Evolutionary conservation across 1,139 yeast species (phyloP).

Genomic region (Suhomyces taliae): DNA sequence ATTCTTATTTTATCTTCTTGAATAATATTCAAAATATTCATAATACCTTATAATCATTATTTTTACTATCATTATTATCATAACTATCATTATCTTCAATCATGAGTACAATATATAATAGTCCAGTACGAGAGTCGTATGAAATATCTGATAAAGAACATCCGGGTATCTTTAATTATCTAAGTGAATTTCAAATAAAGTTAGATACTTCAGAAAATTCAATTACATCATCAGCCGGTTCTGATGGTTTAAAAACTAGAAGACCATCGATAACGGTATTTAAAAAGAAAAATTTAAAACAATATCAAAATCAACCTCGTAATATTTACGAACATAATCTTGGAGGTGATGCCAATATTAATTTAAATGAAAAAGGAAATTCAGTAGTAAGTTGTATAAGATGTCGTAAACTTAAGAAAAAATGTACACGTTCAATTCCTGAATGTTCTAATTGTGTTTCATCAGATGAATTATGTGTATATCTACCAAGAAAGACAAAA

Average conservation of each 20-base stretch:
- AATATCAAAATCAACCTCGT: constrained; percentile 9
- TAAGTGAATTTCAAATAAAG: constrained; percentile 20
- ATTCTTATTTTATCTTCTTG: too few species aligned
- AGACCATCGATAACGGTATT: constrained; percentile 22
- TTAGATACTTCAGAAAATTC: constrained; percentile 2
- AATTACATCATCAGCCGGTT: constrained; percentile 6
- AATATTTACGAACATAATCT: constrained; percentile 23
- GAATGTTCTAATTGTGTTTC: constrained; percentile 26
- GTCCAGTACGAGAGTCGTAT: background rate
- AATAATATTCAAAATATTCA: too few species aligned
- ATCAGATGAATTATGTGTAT: constrained; percentile 25
- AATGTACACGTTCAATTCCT: constrained; percentile 24
- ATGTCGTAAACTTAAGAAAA: constrained; percentile 27
- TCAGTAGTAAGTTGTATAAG: constrained; percentile 25
- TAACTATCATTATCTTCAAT: too few species aligned
- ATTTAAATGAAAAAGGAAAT: constrained; percentile 15
- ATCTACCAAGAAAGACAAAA: constrained; percentile 19
- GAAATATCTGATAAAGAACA: constrained; percentile 13
- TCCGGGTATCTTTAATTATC: constrained; percentile 14
- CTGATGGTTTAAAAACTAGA: constrained; percentile 1
- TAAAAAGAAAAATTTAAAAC: constrained; percentile 22
- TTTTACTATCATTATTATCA: too few species aligned
- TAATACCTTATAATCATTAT: too few species aligned
- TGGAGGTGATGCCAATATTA: constrained; percentile 16
- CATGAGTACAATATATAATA: background rate